Percentiles rank a stretch among this genome's conserved stretches.
phyloP scores from a whole-genome alignment of 768 basidiomycete species.

The Mycena maculata region DNA sequence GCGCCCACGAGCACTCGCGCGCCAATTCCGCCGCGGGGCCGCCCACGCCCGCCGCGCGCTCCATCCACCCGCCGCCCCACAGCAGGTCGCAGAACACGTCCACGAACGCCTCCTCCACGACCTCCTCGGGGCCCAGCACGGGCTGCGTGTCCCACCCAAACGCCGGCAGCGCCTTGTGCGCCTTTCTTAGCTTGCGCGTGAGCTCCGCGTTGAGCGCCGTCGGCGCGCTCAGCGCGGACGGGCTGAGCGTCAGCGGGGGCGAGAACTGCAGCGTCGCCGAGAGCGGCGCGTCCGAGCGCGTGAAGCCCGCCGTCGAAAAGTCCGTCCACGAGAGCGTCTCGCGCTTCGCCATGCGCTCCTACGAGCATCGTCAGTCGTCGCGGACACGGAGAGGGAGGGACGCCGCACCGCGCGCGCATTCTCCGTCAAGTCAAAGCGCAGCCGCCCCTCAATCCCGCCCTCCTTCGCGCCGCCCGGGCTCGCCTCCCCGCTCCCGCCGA shows the following conservation, averaged over 20 bases:
- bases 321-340: slow-evolving; percentile 91
- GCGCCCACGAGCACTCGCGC: slow-evolving; percentile 91
- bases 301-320: slow-evolving; percentile 87
- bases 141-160: slow-evolving; percentile 96
- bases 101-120: slow-evolving; percentile 91
- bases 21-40: slow-evolving; percentile 51
- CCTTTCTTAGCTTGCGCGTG: slow-evolving; percentile 84
- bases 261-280: slow-evolving; percentile 87
- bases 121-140: slow-evolving; percentile 78
- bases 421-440: slow-evolving; percentile 95
- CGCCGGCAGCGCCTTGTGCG: slow-evolving; percentile 80
- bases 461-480: slow-evolving; percentile 33
- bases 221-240: slow-evolving; percentile 55
- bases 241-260: slow-evolving; percentile 49
- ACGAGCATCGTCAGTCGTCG: slow-evolving; percentile 19
- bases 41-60: slow-evolving; percentile 77
- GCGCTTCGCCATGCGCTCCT: slow-evolving; percentile 80
- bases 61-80: slow-evolving; percentile 89
- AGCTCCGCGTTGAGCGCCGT: slow-evolving; percentile 80
- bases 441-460: slow-evolving; percentile 75
- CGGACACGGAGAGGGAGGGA: slow-evolving; percentile 11
- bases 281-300: slow-evolving; percentile 80
- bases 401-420: slow-evolving; percentile 72
- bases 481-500: slow-evolving; percentile 60
- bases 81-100: slow-evolving; percentile 87